Conservation (phyloP, 2,329 filamentous ascomycete genomes). For the Tolypocladium tundrense region DNA sequence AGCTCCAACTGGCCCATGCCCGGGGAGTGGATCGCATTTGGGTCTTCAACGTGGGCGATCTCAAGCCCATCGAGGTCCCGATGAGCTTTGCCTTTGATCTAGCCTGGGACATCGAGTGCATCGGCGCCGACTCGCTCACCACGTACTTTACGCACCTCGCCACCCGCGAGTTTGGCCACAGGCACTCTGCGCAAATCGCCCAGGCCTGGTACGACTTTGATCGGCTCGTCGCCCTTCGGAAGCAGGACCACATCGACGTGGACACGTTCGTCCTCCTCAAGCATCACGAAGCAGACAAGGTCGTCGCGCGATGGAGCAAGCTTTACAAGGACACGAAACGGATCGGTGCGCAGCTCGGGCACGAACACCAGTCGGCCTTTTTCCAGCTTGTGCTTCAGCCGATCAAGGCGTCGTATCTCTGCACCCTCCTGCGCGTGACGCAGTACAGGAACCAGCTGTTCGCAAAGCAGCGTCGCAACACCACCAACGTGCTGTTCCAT, state of each 20-base stretch:
- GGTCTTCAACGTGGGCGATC: conserved; percentile 53
- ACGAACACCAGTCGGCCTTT: conserved; percentile 37
- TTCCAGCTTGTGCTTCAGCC: conserved; percentile 54
- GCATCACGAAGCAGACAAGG: conserved; percentile 47
- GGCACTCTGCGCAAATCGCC: conserved; percentile 34
- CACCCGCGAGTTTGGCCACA: conserved; percentile 37
- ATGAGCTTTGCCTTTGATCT: conserved; percentile 46
- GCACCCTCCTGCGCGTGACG: conserved; percentile 36
- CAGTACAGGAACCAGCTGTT: conserved; percentile 41
- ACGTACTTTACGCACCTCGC: conserved; percentile 37
- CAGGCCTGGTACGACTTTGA: conserved; percentile 43
- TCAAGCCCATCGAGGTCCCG: conserved; percentile 47
- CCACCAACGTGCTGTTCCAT: conserved; percentile 38
- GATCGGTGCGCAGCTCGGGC: conserved; percentile 31
- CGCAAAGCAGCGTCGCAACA: conserved; percentile 44
- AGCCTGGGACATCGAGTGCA: conserved; percentile 42
- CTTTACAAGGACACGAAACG: conserved; percentile 33
- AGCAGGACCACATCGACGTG: conserved; percentile 49
- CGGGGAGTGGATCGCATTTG: conserved; percentile 41
- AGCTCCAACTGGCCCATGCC: conserved; percentile 44
- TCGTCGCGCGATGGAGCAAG: conserved; percentile 41
- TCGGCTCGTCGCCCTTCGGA: conserved; percentile 37
- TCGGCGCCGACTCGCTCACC: conserved; percentile 27
- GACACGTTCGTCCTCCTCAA: conserved; percentile 47
- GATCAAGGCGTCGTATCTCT: conserved; percentile 44